phyloP scores from a whole-genome alignment of 2,329 filamentous ascomycete species.

The Apiospora saccharicola region DNA sequence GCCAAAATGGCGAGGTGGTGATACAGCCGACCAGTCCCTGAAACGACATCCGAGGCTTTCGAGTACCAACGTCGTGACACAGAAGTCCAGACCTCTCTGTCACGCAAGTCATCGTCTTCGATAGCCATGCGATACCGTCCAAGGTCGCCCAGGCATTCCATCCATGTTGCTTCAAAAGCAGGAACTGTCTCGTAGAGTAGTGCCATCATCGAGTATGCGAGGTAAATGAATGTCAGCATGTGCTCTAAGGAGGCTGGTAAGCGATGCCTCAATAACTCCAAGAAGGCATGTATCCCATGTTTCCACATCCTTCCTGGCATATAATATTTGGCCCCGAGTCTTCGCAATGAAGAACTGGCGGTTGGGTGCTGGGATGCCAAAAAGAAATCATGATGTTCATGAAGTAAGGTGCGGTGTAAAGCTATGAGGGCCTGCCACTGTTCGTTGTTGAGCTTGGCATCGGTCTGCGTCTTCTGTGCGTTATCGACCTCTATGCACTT shows the following conservation, averaged over 20 bases:
- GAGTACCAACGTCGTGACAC: slow-evolving; percentile 87
- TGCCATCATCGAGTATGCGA: slow-evolving; percentile 90
- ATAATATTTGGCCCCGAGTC: slow-evolving; percentile 79
- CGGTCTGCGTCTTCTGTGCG: slow-evolving; percentile 56
- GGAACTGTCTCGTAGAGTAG: slow-evolving; percentile 86
- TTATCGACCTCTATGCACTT: slow-evolving; percentile 87
- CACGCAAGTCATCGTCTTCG: slow-evolving; percentile 78
- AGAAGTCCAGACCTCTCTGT: slow-evolving; percentile 81
- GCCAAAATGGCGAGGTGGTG: slow-evolving; percentile 87
- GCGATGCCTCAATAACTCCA: slow-evolving; percentile 77
- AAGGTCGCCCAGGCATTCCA: slow-evolving; percentile 89
- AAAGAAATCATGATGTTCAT: slow-evolving; percentile 88
- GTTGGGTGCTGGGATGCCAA: slow-evolving; percentile 87
- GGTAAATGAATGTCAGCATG: slow-evolving; percentile 90
- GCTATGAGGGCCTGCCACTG: slow-evolving; percentile 88
- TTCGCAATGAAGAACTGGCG: slow-evolving; percentile 70
- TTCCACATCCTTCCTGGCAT: slow-evolving; percentile 97
- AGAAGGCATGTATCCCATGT: slow-evolving; percentile 86
- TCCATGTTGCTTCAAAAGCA: slow-evolving; percentile 87
- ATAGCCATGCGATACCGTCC: slow-evolving; percentile 90
- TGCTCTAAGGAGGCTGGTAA: slow-evolving; percentile 82
- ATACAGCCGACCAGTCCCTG: slow-evolving; percentile 79
- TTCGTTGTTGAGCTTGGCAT: slow-evolving; percentile 61
- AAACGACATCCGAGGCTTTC: slow-evolving; percentile 79
- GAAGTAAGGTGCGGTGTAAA: slow-evolving; percentile 79